Base-by-base conservation (phyloP, 2,329 filamentous ascomycete genomes). In the Colletotrichum cuscutae region DNA sequence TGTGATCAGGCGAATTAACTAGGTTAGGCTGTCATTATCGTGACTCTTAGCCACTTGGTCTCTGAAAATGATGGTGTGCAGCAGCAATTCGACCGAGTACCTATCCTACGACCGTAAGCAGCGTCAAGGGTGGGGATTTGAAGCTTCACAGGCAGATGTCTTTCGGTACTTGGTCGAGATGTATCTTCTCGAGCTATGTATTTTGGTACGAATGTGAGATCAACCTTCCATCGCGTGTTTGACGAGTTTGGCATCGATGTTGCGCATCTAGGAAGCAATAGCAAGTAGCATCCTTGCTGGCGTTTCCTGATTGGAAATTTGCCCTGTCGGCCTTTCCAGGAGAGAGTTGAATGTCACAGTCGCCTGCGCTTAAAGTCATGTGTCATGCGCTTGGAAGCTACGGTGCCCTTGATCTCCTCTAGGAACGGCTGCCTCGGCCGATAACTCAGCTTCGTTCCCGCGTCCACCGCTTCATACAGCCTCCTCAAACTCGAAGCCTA, bases 191-290 rank as follows among this genome's bases (percentile, higher is more conserved):
- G 9, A 56, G 15, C 19, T 28, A 46, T 28, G 30, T 30, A 8
- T 15, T 56, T 56, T 32, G 42, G 42, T 49, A 49, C 42, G 60
- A 42, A 24, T 9, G 32, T 70, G 22, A 49, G n/a, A 65, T 61
- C 42, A 70, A 56, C 60, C 46, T 56, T 65, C 28, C 13, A 61
- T 65, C 63, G 54, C 56, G 56, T 61, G 54, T 58, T 68, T 61
- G 52, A 56, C 61, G 65, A 61, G 56, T 67, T 70, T 71, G 60
- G 56, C 49, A 49, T 57, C 66, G 46, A 61, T 56, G 56, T 73
- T 57, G 46, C 66, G n/a, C 56, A 58, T 65, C 60, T 26, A 15
- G 35, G 60, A 52, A 35, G 35, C 19, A 9, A 30, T 22, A 19
- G 28, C 57, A 61, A 65, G 22, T 42, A n/a, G 35, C 66, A 65